Percentiles rank a stretch among this genome's conserved stretches.
Evolutionary conservation across 352 stramenopile genomes (phyloP).

Genomic region (Pythium angustatum): DNA sequence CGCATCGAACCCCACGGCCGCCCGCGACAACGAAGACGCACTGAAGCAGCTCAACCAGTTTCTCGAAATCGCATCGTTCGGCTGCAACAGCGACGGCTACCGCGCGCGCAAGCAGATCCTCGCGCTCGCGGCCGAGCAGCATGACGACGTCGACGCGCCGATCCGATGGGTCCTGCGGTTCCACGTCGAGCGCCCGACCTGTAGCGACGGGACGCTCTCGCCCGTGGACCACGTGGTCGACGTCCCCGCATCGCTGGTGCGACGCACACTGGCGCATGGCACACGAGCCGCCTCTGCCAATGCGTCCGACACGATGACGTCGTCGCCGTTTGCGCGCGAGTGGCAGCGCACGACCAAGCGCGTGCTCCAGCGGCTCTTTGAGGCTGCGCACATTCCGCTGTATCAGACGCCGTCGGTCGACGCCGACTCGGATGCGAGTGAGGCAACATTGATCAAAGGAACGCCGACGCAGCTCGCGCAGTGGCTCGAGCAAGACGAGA

Average conservation of each 20-base stretch:
- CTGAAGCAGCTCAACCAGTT: slow-evolving; percentile 85
- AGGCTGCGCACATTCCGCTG: slow-evolving; percentile 55
- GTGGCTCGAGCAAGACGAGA: slow-evolving; percentile 54
- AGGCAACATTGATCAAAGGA: neutral
- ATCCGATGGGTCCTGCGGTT: slow-evolving; percentile 62
- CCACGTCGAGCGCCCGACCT: slow-evolving; percentile 34
- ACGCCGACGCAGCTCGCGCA: slow-evolving; percentile 40
- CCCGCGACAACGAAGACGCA: slow-evolving; percentile 62
- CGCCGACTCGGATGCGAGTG: neutral
- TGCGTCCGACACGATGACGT: slow-evolving; percentile 33
- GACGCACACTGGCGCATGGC: slow-evolving; percentile 51
- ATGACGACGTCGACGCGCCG: slow-evolving; percentile 30
- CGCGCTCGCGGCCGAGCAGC: slow-evolving; percentile 29
- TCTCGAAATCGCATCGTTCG: slow-evolving; percentile 56
- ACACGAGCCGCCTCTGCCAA: slow-evolving; percentile 29
- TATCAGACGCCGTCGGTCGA: slow-evolving; percentile 12
- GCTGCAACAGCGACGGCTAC: slow-evolving; percentile 74
- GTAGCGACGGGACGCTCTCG: neutral
- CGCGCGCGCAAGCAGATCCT: slow-evolving; percentile 54
- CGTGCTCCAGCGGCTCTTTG: slow-evolving; percentile 62
- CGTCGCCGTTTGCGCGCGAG: slow-evolving; percentile 55
- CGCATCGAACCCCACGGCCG: slow-evolving; percentile 25
- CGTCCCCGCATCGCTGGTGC: slow-evolving; percentile 51
- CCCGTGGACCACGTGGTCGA: slow-evolving; percentile 49
- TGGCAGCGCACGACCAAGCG: slow-evolving; percentile 70